Conservation (phyloP, 2,329 filamentous ascomycete species). For the Xylaria multiplex region DNA sequence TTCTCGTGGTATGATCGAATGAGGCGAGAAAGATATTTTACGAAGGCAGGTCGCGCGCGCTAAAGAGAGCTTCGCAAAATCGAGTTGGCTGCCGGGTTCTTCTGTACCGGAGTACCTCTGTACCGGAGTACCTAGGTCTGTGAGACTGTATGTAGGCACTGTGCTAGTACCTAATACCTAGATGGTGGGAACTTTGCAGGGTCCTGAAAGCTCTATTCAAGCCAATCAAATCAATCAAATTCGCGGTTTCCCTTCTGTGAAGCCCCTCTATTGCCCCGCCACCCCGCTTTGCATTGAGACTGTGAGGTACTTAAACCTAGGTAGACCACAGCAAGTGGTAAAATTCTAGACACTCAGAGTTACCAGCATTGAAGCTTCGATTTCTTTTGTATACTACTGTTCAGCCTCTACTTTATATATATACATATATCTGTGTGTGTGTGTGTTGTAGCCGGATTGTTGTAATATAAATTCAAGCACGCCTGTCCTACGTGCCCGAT, state of each 20-base stretch:
- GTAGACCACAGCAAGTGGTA: too few relatives aligned
- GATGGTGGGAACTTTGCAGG: slow-evolving; percentile 6
- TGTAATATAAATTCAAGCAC: too few relatives aligned
- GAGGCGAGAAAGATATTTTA: slow-evolving; percentile 33
- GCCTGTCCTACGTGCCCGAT: too few relatives aligned
- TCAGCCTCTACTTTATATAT: too few relatives aligned
- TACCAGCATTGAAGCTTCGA: too few relatives aligned
- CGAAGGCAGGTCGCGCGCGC: slow-evolving; percentile 27
- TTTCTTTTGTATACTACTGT: too few relatives aligned
- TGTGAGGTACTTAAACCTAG: too few relatives aligned
- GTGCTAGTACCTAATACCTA: background rate
- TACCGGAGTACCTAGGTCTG: background rate
- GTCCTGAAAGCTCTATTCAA: background rate
- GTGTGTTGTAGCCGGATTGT: too few relatives aligned
- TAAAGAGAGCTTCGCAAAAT: slow-evolving; percentile 29
- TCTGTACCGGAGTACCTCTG: too few relatives aligned
- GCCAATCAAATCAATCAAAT: slow-evolving; percentile 18
- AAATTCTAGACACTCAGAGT: too few relatives aligned
- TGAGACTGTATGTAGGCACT: background rate
- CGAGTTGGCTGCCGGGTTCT: background rate
- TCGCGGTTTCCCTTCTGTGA: background rate
- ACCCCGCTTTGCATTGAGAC: background rate
- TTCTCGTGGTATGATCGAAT: background rate
- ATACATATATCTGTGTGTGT: too few relatives aligned
- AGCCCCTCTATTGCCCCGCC: slow-evolving; percentile 24